phyloP scores from a whole-genome alignment of 75 land plant species.

The Pinus albicaulis region DNA sequence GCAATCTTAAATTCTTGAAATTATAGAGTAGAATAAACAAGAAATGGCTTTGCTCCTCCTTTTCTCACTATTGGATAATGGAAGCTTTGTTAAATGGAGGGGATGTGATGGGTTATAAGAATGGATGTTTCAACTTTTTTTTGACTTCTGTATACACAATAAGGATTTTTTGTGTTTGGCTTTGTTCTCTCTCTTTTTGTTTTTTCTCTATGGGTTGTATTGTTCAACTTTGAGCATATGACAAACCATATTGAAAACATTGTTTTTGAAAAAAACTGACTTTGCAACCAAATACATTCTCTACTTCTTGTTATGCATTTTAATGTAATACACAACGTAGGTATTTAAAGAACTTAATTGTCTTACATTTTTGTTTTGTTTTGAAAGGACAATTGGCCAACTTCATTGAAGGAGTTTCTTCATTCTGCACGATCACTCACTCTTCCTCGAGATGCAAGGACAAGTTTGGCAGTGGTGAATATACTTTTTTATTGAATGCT shows the following conservation, averaged over 20 bases:
- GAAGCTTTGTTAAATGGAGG: neutral
- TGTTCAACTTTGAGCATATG: neutral
- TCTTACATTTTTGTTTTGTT: conserved; percentile 1
- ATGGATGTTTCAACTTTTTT: neutral
- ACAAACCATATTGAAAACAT: neutral
- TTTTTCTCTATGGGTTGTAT: neutral
- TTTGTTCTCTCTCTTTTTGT: neutral
- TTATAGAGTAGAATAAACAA: neutral
- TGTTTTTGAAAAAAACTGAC: neutral
- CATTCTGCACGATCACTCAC: conserved; percentile 33
- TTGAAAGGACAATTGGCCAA: conserved; percentile 57
- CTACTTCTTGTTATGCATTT: neutral
- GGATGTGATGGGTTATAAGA: neutral
- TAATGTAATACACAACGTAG: neutral
- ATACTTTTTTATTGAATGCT: conserved; percentile 3
- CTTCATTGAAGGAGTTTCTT: conserved; percentile 54
- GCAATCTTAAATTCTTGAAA: neutral
- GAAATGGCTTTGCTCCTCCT: neutral
- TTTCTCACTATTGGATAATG: neutral
- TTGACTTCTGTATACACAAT: neutral
- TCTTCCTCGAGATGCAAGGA: conserved; percentile 37
- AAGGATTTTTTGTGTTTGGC: neutral
- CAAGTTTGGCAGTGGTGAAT: conserved; percentile 4
- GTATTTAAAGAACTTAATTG: neutral
- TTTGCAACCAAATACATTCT: neutral